Percentiles rank a stretch among this genome's conserved stretches.
Evolutionary conservation across 1,284 basidiomycete genomes (phyloP).

Genomic region (Fomes fomentarius): DNA sequence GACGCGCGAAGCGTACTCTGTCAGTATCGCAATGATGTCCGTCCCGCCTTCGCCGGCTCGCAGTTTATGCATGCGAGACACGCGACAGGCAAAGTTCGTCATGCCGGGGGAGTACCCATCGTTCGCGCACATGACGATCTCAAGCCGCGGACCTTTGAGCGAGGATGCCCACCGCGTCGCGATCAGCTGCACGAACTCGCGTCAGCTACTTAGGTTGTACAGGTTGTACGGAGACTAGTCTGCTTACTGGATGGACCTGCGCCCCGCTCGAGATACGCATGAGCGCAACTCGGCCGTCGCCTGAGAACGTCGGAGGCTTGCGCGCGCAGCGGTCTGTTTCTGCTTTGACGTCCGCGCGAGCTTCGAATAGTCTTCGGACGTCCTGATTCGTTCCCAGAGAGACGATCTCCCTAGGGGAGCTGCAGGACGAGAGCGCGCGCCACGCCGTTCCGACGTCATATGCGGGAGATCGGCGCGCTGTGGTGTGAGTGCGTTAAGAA

Average conservation of each 20-base stretch:
- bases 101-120: slow-evolving; percentile 33
- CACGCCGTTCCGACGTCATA: slow-evolving; percentile 32
- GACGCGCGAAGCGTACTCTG: slow-evolving; percentile 30
- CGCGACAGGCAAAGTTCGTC: slow-evolving; percentile 36
- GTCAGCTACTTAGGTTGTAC: no score
- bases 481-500: no score
- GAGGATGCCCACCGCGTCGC: slow-evolving; percentile 37
- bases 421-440: slow-evolving; percentile 26
- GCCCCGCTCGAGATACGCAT: slow-evolving; percentile 34
- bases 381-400: slow-evolving; percentile 3
- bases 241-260: slow-evolving; percentile 35
- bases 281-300: slow-evolving; percentile 36
- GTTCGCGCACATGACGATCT: slow-evolving; percentile 39
- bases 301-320: slow-evolving; percentile 32
- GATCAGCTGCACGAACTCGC: slow-evolving; percentile 25
- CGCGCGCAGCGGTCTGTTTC: slow-evolving; percentile 34
- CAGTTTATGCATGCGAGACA: slow-evolving; percentile 17
- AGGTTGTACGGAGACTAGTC: no score
- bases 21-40: slow-evolving; percentile 34
- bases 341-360: slow-evolving; percentile 29
- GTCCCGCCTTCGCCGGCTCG: slow-evolving; percentile 15
- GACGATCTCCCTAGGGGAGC: slow-evolving; percentile 20
- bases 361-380: slow-evolving; percentile 26
- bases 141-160: slow-evolving; percentile 34
- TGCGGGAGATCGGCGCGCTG: slow-evolving; percentile 28